These are phyloP conservation scores for Avena insularis DNA, from an alignment of 176 grass and related monocot genomes.

Conservation along the genomic window DNA sequence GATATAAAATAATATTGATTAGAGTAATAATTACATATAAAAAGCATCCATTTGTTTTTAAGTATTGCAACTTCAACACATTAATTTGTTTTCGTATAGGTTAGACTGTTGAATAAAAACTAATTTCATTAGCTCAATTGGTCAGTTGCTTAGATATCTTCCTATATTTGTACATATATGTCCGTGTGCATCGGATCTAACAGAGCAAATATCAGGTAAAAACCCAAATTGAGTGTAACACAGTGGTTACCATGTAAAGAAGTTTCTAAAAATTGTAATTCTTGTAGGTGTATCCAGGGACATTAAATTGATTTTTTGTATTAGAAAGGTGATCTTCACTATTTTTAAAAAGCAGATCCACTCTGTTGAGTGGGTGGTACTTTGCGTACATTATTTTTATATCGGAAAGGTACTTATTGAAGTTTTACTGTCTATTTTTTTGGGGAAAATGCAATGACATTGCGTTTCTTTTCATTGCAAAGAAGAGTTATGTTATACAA, in stretches of 20 bases:
- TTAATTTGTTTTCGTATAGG: background rate
- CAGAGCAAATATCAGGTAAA: background rate
- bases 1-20: slow-evolving; percentile 10
- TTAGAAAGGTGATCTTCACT: background rate
- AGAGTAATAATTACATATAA: background rate
- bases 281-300: background rate
- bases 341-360: background rate
- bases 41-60: background rate
- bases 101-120: background rate
- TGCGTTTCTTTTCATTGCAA: too few species aligned
- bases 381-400: background rate
- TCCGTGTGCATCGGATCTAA: background rate
- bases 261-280: background rate
- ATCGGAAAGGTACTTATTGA: background rate
- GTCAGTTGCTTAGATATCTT: background rate
- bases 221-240: background rate
- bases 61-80: slow-evolving; percentile 6
- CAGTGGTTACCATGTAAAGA: background rate
- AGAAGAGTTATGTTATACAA: too few species aligned
- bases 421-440: background rate
- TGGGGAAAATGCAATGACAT: too few species aligned
- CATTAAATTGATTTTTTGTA: background rate
- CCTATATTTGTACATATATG: background rate
- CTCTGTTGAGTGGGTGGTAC: background rate
- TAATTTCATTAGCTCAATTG: background rate